Evolutionary conservation across 1,139 yeast genomes (phyloP).

Genomic region (Candida pseudoviswanathii): DNA sequence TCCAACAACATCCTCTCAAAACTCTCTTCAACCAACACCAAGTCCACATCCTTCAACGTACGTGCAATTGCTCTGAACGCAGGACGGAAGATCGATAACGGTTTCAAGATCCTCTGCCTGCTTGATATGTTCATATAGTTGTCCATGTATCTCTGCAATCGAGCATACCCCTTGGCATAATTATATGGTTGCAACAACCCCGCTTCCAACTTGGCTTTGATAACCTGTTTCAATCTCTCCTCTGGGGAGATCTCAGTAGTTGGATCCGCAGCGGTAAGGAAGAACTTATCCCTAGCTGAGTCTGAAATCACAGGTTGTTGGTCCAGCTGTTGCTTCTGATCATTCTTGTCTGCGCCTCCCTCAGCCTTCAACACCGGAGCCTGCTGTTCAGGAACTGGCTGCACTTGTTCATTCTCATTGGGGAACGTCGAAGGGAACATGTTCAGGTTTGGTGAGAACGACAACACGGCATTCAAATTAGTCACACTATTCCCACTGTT

Average conservation of each 20-base stretch:
- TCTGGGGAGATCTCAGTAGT: conserved; percentile 94
- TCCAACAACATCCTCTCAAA: conserved; percentile 93
- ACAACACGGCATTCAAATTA: conserved; percentile 26
- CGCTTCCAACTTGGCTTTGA: conserved; percentile 92
- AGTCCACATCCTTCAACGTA: conserved; percentile 86
- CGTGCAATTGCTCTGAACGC: conserved; percentile 94
- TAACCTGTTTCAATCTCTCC: conserved; percentile 91
- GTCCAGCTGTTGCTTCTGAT: conserved; percentile 9
- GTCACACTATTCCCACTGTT: conserved; percentile 20
- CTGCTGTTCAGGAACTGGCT: conserved; percentile 13
- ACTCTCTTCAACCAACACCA: conserved; percentile 89
- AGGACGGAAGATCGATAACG: conserved; percentile 84
- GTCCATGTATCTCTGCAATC: conserved; percentile 90
- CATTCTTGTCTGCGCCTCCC: conserved; percentile 8
- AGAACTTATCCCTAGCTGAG: conserved; percentile 89
- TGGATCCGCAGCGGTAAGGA: conserved; percentile 96
- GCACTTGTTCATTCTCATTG: conserved; percentile 16
- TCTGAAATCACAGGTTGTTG: conserved; percentile 57
- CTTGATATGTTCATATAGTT: conserved; percentile 86
- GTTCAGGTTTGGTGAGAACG: conserved; percentile 33
- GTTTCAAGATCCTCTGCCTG: conserved; percentile 84
- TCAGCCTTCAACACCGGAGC: not conserved
- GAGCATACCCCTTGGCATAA: conserved; percentile 91
- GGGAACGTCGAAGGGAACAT: conserved; percentile 23
- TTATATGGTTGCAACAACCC: conserved; percentile 92